These are phyloP conservation scores for Bisporella sp. DNA, from an alignment of 2,329 filamentous ascomycete species.

Conservation along the genomic window DNA sequence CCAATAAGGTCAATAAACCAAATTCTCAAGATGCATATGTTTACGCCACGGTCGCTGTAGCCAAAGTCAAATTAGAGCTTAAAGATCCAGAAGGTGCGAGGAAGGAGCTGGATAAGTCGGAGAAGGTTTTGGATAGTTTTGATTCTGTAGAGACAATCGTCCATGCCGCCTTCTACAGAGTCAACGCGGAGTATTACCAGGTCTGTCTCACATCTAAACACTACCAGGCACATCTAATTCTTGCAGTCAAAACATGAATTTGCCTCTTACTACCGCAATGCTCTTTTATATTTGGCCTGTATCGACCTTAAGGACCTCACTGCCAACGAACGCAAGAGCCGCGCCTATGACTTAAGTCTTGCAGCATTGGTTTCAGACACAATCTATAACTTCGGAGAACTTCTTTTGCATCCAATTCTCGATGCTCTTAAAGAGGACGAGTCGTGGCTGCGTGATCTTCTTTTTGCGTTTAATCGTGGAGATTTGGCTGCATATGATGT, in stretches of 20 bases:
- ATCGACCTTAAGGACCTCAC: slow-evolving; percentile 75
- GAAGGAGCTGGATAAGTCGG: slow-evolving; percentile 79
- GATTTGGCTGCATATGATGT: slow-evolving; percentile 83
- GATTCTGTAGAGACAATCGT: slow-evolving; percentile 94
- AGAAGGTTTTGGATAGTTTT: slow-evolving; percentile 82
- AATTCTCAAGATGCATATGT: slow-evolving; percentile 93
- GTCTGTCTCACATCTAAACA: slow-evolving; percentile 30
- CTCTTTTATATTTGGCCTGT: slow-evolving; percentile 94
- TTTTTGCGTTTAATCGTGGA: slow-evolving; percentile 95
- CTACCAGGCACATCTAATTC: slow-evolving; percentile 13
- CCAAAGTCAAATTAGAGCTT: slow-evolving; percentile 77
- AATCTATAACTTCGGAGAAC: slow-evolving; percentile 99
- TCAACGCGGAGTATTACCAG: slow-evolving; percentile 92
- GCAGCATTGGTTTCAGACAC: slow-evolving; percentile 87
- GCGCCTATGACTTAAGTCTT: slow-evolving; percentile 88
- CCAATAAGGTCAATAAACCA: slow-evolving; percentile 83
- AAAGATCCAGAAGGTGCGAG: slow-evolving; percentile 75
- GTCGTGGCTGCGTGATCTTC: slow-evolving; percentile 87
- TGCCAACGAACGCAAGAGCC: slow-evolving; percentile 66
- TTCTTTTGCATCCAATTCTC: slow-evolving; percentile 94
- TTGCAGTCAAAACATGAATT: slow-evolving; percentile 74
- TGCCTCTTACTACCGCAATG: slow-evolving; percentile 93
- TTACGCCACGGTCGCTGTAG: slow-evolving; percentile 85
- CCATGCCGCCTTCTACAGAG: slow-evolving; percentile 92
- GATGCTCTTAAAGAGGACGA: slow-evolving; percentile 74